Evolutionary conservation across 2,329 filamentous ascomycete species (phyloP).

Genomic region (Daldinia sp.): DNA sequence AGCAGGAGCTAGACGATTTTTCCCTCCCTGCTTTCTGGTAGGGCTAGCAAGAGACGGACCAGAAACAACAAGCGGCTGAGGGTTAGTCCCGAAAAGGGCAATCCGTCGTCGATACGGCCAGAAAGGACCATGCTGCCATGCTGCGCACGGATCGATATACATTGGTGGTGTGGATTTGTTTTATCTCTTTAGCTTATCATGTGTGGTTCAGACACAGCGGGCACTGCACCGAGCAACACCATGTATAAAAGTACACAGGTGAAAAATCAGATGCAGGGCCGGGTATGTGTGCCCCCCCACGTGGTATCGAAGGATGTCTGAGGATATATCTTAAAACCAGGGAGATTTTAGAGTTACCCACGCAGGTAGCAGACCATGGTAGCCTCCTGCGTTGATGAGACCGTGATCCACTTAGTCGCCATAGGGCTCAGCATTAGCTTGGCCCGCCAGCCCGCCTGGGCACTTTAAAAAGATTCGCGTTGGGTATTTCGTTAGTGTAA

Average conservation of each 20-base stretch:
- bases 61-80: constrained; percentile 17
- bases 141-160: constrained; percentile 15
- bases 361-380: constrained; percentile 1
- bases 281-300: constrained; percentile 27
- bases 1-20: constrained; percentile 9
- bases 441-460: constrained; percentile 27
- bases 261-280: neutral
- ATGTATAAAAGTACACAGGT: too few species aligned
- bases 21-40: constrained; percentile 24
- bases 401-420: constrained; percentile 32
- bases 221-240: neutral
- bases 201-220: neutral
- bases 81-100: constrained; percentile 34
- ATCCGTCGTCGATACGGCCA: constrained; percentile 19
- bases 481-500: constrained; percentile 14
- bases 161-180: constrained; percentile 18
- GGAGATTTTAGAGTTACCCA: constrained; percentile 21
- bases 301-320: constrained; percentile 15
- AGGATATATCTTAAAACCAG: constrained; percentile 22
- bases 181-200: constrained; percentile 5
- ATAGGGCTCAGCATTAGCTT: constrained; percentile 34
- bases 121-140: neutral
- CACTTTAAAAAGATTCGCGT: constrained; percentile 25
- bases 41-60: constrained; percentile 23
- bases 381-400: constrained; percentile 30